A percentile compares a stretch with the other conserved stretches of the same genome.
These are phyloP conservation scores for Mortierella sp. DNA, from an alignment of 371 early-diverging fungal species.

Conservation along the genomic window DNA sequence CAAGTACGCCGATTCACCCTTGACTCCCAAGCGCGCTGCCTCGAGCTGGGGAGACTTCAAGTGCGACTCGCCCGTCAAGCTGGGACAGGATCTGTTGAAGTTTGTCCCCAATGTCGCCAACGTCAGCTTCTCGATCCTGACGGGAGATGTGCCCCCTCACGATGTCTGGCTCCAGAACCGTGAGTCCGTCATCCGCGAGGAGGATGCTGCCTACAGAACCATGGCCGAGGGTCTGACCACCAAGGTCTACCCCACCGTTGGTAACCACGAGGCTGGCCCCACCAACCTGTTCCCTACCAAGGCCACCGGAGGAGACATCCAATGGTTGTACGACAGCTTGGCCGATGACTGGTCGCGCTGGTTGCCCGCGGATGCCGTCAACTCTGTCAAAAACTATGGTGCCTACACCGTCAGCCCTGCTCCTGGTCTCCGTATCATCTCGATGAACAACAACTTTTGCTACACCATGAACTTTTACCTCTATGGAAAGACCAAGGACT, in stretches of 20 bases:
- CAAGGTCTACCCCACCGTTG: conserved; percentile 68
- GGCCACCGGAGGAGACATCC: conserved; percentile 54
- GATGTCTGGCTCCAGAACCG: conserved; percentile 66
- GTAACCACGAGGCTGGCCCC: conserved; percentile 65
- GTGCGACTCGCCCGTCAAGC: conserved; percentile 64
- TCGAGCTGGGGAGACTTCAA: conserved; percentile 63
- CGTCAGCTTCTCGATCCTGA: conserved; percentile 65
- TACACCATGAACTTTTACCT: conserved; percentile 64
- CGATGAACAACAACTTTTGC: conserved; percentile 76
- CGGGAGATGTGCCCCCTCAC: conserved; percentile 76
- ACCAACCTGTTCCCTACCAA: conserved; percentile 61
- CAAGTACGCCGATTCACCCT: conserved; percentile 41
- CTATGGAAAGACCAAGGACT: conserved; percentile 27
- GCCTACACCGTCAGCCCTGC: conserved; percentile 63
- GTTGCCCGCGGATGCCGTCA: conserved; percentile 52
- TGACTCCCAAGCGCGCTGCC: conserved; percentile 46
- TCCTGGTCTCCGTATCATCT: conserved; percentile 66
- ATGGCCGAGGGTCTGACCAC: conserved; percentile 31
- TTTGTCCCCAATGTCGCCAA: conserved; percentile 59
- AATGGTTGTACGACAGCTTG: conserved; percentile 66
- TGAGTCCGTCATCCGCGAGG: conserved; percentile 40
- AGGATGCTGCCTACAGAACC: conserved; percentile 35
- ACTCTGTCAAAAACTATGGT: conserved; percentile 59
- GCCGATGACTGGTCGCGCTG: conserved; percentile 66
- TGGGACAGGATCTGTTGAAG: conserved; percentile 65